A percentile compares a stretch with the other conserved stretches of the same genome.
Conservation (phyloP, 225 moss, liverwort and hornwort genomes). For the Ulota crispa region DNA sequence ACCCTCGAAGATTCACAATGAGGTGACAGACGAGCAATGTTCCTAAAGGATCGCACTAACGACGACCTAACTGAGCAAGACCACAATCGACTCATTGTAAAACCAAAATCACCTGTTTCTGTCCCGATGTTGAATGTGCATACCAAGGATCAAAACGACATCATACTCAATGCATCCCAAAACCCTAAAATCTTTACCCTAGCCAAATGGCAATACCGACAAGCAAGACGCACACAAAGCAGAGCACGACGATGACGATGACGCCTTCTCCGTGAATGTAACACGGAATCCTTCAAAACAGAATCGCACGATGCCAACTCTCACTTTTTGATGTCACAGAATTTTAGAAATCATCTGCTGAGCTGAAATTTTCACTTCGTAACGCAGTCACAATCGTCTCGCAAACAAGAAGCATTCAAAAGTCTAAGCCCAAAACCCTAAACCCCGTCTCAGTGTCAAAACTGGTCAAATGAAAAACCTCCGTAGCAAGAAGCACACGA, state of each 20-base stretch:
- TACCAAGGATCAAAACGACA: not conserved
- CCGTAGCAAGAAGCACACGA: not conserved
- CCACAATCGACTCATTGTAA: slow-evolving; percentile 63
- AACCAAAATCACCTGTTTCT: not conserved
- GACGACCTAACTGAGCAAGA: slow-evolving; percentile 38
- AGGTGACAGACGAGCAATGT: slow-evolving; percentile 19
- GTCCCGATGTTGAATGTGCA: slow-evolving; percentile 21
- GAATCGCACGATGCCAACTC: too few species aligned
- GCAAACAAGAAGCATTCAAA: too few species aligned
- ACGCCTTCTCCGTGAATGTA: not conserved
- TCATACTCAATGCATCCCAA: not conserved
- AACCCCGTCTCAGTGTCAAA: not conserved
- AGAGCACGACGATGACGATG: not conserved
- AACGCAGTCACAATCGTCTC: too few species aligned
- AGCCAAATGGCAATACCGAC: not conserved
- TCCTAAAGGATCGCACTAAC: slow-evolving; percentile 41
- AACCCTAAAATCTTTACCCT: slow-evolving; percentile 29
- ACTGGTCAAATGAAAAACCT: not conserved
- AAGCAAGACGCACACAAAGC: not conserved
- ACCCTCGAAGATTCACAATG: slow-evolving; percentile 44
- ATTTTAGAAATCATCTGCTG: too few species aligned
- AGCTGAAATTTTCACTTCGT: too few species aligned
- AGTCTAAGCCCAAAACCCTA: slow-evolving; percentile 14
- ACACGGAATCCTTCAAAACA: not conserved
- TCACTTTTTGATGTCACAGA: too few species aligned